Conservation (phyloP, 1,284 basidiomycete genomes). For the Heterobasidion irregulare region DNA sequence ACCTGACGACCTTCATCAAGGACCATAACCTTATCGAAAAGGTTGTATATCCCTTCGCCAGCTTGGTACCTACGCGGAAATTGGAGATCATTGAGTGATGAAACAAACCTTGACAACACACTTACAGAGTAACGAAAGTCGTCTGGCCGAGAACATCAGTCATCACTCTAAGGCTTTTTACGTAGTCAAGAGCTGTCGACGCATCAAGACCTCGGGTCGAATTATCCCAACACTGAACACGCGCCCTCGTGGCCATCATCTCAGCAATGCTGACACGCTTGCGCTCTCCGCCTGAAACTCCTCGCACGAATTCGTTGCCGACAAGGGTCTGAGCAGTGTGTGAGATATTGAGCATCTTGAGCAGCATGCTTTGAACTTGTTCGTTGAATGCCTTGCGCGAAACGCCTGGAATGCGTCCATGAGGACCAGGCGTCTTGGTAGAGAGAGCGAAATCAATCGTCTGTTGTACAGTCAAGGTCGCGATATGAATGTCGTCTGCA, state of each 20-base stretch:
- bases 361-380: constrained; percentile 51
- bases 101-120: constrained; percentile 24
- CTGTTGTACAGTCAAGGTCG: constrained; percentile 71
- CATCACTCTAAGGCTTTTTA: constrained; percentile 64
- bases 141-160: constrained; percentile 73
- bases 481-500: constrained; percentile 67
- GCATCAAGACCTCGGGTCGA: constrained; percentile 83
- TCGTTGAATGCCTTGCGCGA: constrained; percentile 51
- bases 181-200: constrained; percentile 77
- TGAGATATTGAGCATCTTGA: constrained; percentile 75
- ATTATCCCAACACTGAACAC: constrained; percentile 79
- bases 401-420: constrained; percentile 63
- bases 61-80: constrained; percentile 62
- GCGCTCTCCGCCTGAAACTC: constrained; percentile 80
- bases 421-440: constrained; percentile 58
- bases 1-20: constrained; percentile 80
- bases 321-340: constrained; percentile 75
- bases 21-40: constrained; percentile 58
- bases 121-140: constrained; percentile 70
- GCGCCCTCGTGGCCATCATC: constrained; percentile 74
- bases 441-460: constrained; percentile 63
- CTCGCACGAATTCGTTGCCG: constrained; percentile 79
- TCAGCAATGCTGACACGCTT: constrained; percentile 87
- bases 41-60: constrained; percentile 66
- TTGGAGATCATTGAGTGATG: neutral